Conservation (phyloP, 495 filamentous ascomycete species). For the Annulohypoxylon bovei region DNA sequence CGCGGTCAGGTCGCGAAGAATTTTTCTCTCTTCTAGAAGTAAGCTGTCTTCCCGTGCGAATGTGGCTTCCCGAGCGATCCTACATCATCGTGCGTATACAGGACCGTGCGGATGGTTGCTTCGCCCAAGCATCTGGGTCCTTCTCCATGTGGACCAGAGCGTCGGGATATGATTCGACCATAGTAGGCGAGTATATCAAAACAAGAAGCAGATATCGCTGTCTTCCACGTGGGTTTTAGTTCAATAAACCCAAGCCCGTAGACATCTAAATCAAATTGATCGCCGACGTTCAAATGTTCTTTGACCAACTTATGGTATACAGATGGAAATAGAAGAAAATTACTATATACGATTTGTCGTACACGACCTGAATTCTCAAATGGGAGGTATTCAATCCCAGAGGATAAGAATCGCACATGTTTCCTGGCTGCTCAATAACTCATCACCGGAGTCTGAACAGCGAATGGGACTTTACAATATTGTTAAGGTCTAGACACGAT, state of each 20-base stretch:
- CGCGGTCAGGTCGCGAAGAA: slow-evolving; percentile 6
- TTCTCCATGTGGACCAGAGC: slow-evolving; percentile 23
- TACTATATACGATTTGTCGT: not conserved
- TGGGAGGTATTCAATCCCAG: not conserved
- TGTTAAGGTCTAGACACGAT: not conserved
- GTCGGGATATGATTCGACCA: slow-evolving; percentile 22
- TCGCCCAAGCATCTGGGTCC: slow-evolving; percentile 20
- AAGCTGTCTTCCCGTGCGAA: slow-evolving; percentile 23
- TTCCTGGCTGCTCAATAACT: not conserved
- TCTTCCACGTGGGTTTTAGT: slow-evolving; percentile 24
- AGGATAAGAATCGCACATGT: slow-evolving; percentile 30
- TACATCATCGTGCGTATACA: slow-evolving; percentile 35
- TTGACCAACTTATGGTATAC: not conserved
- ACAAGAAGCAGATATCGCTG: slow-evolving; percentile 4
- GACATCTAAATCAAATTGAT: slow-evolving; percentile 14
- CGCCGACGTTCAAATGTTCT: slow-evolving; percentile 21
- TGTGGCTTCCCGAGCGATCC: slow-evolving; percentile 38
- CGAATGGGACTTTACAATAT: not conserved
- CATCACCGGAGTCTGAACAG: not conserved
- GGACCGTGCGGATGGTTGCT: slow-evolving; percentile 33
- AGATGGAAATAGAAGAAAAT: not conserved
- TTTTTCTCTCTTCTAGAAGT: slow-evolving; percentile 37
- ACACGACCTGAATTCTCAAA: slow-evolving; percentile 3
- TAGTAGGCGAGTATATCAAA: slow-evolving; percentile 1
- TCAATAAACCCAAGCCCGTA: slow-evolving; percentile 27